These are phyloP conservation scores for Suillus placidus DNA, from an alignment of 768 basidiomycete genomes.

Conservation along the genomic window DNA sequence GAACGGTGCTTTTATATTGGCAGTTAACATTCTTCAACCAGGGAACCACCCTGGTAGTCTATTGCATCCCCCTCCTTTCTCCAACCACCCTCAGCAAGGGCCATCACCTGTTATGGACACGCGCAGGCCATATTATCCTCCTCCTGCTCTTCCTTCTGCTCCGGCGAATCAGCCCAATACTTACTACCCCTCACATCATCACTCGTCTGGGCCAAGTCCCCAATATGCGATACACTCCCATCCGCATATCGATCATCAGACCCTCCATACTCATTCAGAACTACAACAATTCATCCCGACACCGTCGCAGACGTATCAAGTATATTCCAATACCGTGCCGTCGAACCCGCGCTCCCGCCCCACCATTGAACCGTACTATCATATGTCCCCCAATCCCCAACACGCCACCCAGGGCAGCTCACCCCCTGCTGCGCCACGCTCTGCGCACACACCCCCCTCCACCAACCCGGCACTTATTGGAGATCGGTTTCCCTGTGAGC, in stretches of 20 bases:
- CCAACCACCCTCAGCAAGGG: slow-evolving; percentile 23
- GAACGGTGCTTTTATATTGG: not conserved
- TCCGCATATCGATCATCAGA: slow-evolving; percentile 17
- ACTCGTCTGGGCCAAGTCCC: not conserved
- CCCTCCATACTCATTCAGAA: slow-evolving; percentile 18
- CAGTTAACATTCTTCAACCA: slow-evolving; percentile 24
- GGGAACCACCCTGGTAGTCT: slow-evolving; percentile 20
- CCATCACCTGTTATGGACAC: slow-evolving; percentile 21
- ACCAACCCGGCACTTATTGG: slow-evolving; percentile 37
- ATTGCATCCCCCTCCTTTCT: slow-evolving; percentile 22
- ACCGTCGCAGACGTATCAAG: slow-evolving; percentile 45
- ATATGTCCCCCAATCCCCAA: slow-evolving; percentile 43
- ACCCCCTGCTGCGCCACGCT: slow-evolving; percentile 16
- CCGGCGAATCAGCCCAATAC: not conserved
- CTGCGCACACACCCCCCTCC: slow-evolving; percentile 22
- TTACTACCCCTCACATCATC: slow-evolving; percentile 23
- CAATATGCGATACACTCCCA: slow-evolving; percentile 12
- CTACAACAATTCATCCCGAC: slow-evolving; percentile 49
- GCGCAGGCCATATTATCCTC: slow-evolving; percentile 24
- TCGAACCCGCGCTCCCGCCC: slow-evolving; percentile 29
- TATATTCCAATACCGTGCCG: slow-evolving; percentile 34
- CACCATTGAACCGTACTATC: slow-evolving; percentile 42
- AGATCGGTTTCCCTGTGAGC: slow-evolving; percentile 72
- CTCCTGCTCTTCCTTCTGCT: not conserved
- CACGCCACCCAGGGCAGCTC: slow-evolving; percentile 23